Evolutionary conservation across 257 asterid genomes (phyloP), one percentile per base, ranked within the genome.

Genomic region (Nicotiana obtusifolia): DNA sequence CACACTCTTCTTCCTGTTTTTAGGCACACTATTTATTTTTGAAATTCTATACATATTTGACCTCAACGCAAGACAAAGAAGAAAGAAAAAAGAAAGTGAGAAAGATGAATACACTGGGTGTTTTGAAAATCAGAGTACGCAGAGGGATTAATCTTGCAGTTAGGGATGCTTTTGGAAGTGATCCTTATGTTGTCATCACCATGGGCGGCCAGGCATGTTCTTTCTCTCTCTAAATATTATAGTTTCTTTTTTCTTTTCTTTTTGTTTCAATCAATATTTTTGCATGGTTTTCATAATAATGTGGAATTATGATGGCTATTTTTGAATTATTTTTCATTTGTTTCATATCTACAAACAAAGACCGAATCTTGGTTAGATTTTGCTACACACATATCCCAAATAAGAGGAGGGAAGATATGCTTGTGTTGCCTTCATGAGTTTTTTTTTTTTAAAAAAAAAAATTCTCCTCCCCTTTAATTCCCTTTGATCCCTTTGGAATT

Each of bases 141-240:
- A 81, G 87, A 81, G 99, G 99, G 10, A 88, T 91, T 87, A 91
- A 92, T 73, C 99, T 95, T 53, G 99, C 95, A 4, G 87, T 92
- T 14, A 95, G 98, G 20, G 99, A 95, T 84, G 76, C 93, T 5
- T 67, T 86, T 47, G 87, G 90, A 84, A 95, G 99, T 75, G 99
- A 93, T 83, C 99, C 99, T 61, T 95, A 93, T 60, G 92, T 90
- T 62, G 91, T 90, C 11, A 54, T 95, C 85, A 80, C 89, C 76
- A 89, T 92, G 84, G 97, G 85, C 19, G 82, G 88, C 35, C 94
- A 92, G 95, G 98, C 89, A 35, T 54, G 24, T 33, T 3, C 8
- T 71, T 59, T 7, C 1, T 47, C 16, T 30, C 47, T 2, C 14
- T 0, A 0, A 14, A 52, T 52, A 52, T 14, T 52, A 14, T 14